Base-by-base conservation (phyloP, 1,139 yeast genomes). In the Meyerozyma sp. region DNA sequence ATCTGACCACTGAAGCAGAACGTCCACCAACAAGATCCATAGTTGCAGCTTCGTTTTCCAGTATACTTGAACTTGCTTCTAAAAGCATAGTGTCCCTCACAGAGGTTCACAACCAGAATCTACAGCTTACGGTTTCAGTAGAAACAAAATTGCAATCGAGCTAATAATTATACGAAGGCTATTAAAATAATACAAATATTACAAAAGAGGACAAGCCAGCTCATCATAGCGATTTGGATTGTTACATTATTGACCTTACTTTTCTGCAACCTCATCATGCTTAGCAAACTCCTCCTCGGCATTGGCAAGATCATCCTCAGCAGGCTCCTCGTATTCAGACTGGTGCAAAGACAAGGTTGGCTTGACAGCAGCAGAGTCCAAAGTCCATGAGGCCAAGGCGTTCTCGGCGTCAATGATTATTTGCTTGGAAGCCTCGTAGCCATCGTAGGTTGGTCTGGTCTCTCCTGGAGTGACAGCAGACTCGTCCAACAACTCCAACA, bases 381-480 rank as follows among this genome's bases (percentile, higher is more conserved):
- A 78, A 56, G 98, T 93, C 98, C 98, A 93, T 54, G 90, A 81
- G 56, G 94, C 93, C 65, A 93, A 81, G 47, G 98, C 96, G 58
- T 84, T 86, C 76, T 93, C 98, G 56, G 96, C 95, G 68, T 93
- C 98, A 62, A 90, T 86, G 61, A 93, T 89, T 70, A 93, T 90
- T 77, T 93, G 98, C 79, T 91, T 91, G 48, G 97, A 87, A 46
- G 96, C 96, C 66, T 93, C 98, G 70, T 90, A 91, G 56, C 98
- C 98, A 63, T 93, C 98, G 69, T 93, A 93, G 49, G 96, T 94
- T 37, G 96, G 94, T 76, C 98, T 89, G 50, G 96, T 88, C 77
- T 93, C 98, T 75, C 98, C 98, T 53, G 98, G 98, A 53, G 98
- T 91, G 54, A 93, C 97, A 50, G 98, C 94, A 55, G 95, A 75